Base-by-base conservation (phyloP, 2,329 filamentous ascomycete genomes). In the Cryphonectria nitschkei region DNA sequence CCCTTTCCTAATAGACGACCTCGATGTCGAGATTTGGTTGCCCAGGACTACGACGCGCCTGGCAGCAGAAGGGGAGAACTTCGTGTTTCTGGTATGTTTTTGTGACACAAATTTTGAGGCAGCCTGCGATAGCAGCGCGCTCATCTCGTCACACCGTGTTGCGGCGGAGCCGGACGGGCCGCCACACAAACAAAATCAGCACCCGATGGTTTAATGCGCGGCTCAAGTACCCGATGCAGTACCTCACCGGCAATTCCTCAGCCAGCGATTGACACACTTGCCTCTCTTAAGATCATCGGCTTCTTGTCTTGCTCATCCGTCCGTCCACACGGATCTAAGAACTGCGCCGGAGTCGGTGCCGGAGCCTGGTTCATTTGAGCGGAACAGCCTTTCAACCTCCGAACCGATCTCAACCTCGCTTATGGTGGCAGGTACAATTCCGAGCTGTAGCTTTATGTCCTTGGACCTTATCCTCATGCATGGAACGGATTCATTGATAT, bases 181-280 rank as follows among this genome's bases (percentile, higher is more conserved):
- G 52, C 52, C 67, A 65, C 52, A 68, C 69, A 60, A 41, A 34
- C 54, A 68, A 26, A 29, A 19, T 26, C 32, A 46, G 41, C 64
- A 62, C 66, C 68, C 68, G 62, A 65, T 68, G 16, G 61, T 56
- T 72, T 70, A 65, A 72, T 60, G 68, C 70, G 68, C 70, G 63
- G 68, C 56, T 68, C 68, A 54, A 46, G 41, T 52, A 56, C 62
- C 52, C 37, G 39, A 41, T 43, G 11, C 37, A 39, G 37, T 11
- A 63, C 39, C 61, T 46, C 50, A 70, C 32, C 37, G 66, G 22
- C 32, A 54, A 56, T 32, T 7, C 34, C 37, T 64, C 46, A 64
- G 65, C 64, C 65, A 70, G 43, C 60, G 34, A 46, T 68, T 68
- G 26, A n/a, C 41, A 50, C 64, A 39, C 60, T 34, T 37, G 37